Conservation (phyloP, 352 stramenopile species). For the Peronospora destructor region DNA sequence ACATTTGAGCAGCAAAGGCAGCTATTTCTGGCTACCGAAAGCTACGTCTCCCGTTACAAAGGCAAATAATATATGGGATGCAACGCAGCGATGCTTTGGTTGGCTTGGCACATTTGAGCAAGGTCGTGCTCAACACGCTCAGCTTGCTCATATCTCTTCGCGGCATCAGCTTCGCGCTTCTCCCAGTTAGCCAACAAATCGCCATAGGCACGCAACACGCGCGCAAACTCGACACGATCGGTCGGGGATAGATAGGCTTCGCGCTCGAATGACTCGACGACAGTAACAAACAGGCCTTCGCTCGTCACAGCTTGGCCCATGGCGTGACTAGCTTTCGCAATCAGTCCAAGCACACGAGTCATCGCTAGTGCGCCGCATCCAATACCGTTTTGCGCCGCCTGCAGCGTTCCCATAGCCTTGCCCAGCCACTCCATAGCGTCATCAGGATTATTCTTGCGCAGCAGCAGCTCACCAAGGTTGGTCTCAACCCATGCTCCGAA, state of each 20-base stretch:
- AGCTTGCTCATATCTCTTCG: constrained; percentile 38
- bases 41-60: constrained; percentile 19
- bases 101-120: constrained; percentile 22
- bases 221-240: constrained; percentile 63
- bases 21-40: constrained; percentile 1
- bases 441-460: constrained; percentile 51
- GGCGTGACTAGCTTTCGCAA: constrained; percentile 54
- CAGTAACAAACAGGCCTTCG: constrained; percentile 63
- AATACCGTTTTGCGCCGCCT: constrained; percentile 39
- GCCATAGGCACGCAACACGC: constrained; percentile 50
- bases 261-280: constrained; percentile 63
- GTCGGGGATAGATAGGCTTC: constrained; percentile 42
- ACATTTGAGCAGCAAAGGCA: background rate
- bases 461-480: constrained; percentile 60
- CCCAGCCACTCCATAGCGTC: constrained; percentile 65
- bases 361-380: constrained; percentile 50
- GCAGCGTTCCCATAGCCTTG: constrained; percentile 55
- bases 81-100: constrained; percentile 27
- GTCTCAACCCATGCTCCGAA: constrained; percentile 66
- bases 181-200: constrained; percentile 49
- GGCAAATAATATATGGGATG: constrained; percentile 52
- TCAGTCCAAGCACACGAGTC: constrained; percentile 55
- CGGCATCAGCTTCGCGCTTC: constrained; percentile 40
- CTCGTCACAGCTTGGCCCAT: constrained; percentile 64
- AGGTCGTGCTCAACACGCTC: constrained; percentile 35